These are phyloP conservation scores for Cytospora mali DNA, from an alignment of 2,329 filamentous ascomycete species.

Conservation along the genomic window DNA sequence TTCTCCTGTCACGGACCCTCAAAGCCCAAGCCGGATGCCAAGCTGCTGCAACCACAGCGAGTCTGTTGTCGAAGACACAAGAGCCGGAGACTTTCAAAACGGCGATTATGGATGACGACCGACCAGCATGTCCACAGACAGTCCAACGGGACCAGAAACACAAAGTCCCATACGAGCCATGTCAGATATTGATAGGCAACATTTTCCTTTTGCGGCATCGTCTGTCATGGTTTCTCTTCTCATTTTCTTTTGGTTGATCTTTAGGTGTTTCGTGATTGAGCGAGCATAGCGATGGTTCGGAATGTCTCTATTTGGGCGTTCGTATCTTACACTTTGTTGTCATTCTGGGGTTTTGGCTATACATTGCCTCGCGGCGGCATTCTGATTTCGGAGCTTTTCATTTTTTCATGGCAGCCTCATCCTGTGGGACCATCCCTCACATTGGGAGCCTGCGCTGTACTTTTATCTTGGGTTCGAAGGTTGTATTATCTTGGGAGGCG, in stretches of 20 bases:
- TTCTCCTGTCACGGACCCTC: background rate
- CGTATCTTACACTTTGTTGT: conserved; percentile 18
- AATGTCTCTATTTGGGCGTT: conserved; percentile 19
- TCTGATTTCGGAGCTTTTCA: conserved; percentile 8
- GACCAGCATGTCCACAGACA: background rate
- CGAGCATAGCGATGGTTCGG: conserved; percentile 27
- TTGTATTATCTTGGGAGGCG: background rate
- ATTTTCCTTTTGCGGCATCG: conserved; percentile 1
- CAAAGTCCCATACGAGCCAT: conserved; percentile 7
- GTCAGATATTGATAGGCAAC: conserved; percentile 5
- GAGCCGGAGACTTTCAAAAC: background rate
- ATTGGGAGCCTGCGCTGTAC: background rate
- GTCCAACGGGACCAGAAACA: conserved; percentile 4
- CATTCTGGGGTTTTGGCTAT: conserved; percentile 23
- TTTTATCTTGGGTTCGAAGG: background rate
- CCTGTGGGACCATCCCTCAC: background rate
- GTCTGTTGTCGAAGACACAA: conserved; percentile 26
- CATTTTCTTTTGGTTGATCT: conserved; percentile 4
- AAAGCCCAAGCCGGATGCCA: conserved; percentile 29
- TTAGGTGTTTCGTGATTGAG: conserved; percentile 22
- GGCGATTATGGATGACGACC: conserved; percentile 1
- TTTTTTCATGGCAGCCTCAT: background rate
- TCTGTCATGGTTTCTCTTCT: conserved; percentile 7
- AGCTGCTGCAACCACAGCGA: conserved; percentile 23
- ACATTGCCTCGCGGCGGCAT: conserved; percentile 27